These are phyloP conservation scores for Fraxinus excelsior DNA, from an alignment of 257 asterid species.

Conservation along the genomic window DNA sequence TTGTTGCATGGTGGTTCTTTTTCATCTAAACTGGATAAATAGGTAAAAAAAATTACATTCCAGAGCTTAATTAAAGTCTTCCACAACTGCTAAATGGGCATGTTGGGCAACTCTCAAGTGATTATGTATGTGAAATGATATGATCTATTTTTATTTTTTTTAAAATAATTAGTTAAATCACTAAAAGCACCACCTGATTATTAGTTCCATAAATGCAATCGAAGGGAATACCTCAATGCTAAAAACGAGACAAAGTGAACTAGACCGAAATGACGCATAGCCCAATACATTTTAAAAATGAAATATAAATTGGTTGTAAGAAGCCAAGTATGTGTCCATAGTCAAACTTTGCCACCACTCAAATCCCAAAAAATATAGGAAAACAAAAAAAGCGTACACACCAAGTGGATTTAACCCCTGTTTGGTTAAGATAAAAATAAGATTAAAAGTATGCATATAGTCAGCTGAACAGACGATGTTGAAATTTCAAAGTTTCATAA, in stretches of 20 bases:
- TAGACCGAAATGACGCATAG: not conserved
- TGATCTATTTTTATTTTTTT: not conserved
- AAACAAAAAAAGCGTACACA: not conserved
- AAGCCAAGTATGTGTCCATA: not conserved
- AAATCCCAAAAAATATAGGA: not conserved
- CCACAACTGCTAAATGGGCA: no score
- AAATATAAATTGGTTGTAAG: not conserved
- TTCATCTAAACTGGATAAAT: no score
- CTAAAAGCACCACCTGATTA: not conserved
- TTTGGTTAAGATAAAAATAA: no score
- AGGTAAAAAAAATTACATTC: no score
- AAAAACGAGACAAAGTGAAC: not conserved
- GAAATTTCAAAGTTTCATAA: not conserved
- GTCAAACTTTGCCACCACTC: not conserved
- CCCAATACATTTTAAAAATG: not conserved
- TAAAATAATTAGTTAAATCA: not conserved
- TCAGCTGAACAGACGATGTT: not conserved
- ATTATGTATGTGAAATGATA: not conserved
- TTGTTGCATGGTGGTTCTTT: no score
- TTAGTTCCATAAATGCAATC: not conserved
- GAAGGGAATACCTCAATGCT: slow-evolving; percentile 3
- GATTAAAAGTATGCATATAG: not conserved
- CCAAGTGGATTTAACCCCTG: not conserved
- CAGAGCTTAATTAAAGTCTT: no score
- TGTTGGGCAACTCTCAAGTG: not conserved